Conservation (phyloP, 1,139 yeast genomes). For the Taphrina wiesneri region DNA sequence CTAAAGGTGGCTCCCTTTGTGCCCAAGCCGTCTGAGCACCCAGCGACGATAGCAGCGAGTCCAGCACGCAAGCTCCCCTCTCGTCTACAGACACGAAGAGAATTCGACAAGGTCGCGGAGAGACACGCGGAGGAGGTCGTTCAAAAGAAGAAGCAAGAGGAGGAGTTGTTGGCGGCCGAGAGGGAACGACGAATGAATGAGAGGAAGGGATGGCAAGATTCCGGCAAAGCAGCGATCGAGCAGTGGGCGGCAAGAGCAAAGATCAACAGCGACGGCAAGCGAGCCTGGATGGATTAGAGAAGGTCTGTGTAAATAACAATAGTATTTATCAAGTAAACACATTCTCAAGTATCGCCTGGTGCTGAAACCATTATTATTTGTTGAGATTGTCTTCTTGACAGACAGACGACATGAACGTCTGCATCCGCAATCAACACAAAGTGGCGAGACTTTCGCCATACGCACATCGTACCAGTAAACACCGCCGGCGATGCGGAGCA, state of each 20-base stretch:
- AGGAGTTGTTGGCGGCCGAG: slow-evolving; percentile 7
- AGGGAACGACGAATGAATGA: slow-evolving; percentile 8
- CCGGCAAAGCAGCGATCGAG: slow-evolving; percentile 17
- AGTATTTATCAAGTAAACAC: no score
- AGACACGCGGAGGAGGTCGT: slow-evolving; percentile 16
- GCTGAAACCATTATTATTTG: no score
- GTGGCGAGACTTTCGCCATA: no score
- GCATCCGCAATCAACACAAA: no score
- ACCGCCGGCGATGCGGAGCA: no score
- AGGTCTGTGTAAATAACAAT: background rate
- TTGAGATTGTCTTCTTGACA: no score
- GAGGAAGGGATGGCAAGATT: slow-evolving; percentile 16
- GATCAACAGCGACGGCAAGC: slow-evolving; percentile 15
- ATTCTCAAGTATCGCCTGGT: no score
- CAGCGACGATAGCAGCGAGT: slow-evolving; percentile 18
- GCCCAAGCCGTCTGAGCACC: slow-evolving; percentile 13
- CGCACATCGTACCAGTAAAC: no score
- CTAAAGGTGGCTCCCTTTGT: slow-evolving; percentile 9
- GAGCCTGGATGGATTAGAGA: slow-evolving; percentile 8
- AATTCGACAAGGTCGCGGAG: slow-evolving; percentile 20
- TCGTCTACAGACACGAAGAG: slow-evolving; percentile 1
- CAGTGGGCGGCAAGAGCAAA: slow-evolving; percentile 24
- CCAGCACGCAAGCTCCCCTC: slow-evolving; percentile 18
- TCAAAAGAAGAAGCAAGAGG: background rate
- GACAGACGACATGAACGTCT: no score